phyloP scores from a whole-genome alignment of 2,329 filamentous ascomycete species.

The Nigrospora osmanthi region DNA sequence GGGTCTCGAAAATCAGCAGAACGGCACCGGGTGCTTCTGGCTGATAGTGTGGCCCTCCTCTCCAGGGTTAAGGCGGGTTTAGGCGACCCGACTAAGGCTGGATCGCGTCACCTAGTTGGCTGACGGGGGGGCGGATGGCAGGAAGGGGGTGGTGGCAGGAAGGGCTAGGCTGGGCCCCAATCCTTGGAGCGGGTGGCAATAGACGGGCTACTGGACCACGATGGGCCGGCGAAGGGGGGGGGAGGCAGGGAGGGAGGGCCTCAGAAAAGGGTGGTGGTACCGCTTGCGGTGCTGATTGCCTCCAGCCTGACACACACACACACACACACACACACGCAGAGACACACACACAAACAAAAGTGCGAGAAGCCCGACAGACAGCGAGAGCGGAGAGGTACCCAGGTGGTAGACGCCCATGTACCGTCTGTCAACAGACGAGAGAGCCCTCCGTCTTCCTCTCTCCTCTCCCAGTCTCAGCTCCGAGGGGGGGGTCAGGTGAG shows the following conservation, averaged over 20 bases:
- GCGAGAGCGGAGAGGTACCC: too few species aligned
- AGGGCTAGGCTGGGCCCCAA: slow-evolving; percentile 5
- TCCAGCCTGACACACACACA: slow-evolving; percentile 2
- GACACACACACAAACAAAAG: too few species aligned
- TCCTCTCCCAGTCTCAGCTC: too few species aligned
- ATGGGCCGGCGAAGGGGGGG: neutral
- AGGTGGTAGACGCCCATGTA: too few species aligned
- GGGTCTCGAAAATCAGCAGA: slow-evolving; percentile 10
- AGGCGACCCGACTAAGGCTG: slow-evolving; percentile 6
- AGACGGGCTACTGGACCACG: slow-evolving; percentile 3
- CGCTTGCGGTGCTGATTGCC: neutral
- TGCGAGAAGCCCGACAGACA: too few species aligned
- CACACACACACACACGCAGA: too few species aligned
- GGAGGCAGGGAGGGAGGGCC: neutral
- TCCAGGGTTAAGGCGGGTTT: slow-evolving; percentile 1
- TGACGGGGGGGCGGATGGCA: slow-evolving; percentile 2
- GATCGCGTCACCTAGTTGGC: slow-evolving; percentile 6
- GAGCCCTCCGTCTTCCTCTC: too few species aligned
- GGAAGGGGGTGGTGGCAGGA: too few species aligned
- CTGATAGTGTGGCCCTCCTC: slow-evolving; percentile 1
- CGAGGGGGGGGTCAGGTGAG: slow-evolving; percentile 8
- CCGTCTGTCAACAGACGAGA: too few species aligned
- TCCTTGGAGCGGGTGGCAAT: slow-evolving; percentile 6
- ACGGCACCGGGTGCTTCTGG: neutral
- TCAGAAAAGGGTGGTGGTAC: slow-evolving; percentile 2